Base-by-base conservation (phyloP, 1,284 basidiomycete genomes). In the Blastosporella zonata region DNA sequence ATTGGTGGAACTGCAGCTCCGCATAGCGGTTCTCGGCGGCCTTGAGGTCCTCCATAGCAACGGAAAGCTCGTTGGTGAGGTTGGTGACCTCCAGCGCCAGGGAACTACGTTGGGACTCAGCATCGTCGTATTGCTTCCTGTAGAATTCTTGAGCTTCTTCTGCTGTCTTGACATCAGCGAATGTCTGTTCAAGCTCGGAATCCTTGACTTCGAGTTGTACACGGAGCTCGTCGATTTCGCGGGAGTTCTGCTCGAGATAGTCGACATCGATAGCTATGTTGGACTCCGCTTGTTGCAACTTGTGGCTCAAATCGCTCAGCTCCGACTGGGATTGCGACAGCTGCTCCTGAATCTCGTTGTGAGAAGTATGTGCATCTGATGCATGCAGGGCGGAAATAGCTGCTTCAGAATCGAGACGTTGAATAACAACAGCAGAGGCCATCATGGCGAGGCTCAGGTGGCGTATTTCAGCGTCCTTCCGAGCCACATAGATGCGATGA, bases 71-170 rank as follows among this genome's bases (percentile, higher is more conserved):
- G 28, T 70, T 64, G 43, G 76, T 72, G n/a, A 87, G 67, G 52
- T 86, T 84, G 3, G 72, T 72, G 27, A 84, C 67, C 58, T 84
- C 81, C 4, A 85, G 71, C 17, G 67, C 67, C 20, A 87, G 72
- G 0, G 84, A 78, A 53, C 82, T 75, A 12, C 84, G 79, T 54
- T 84, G 76, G 0, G 81, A 78, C 57, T 84, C 82, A 23, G 77
- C 66, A 34, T 75, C 68, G 37, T 81, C 74, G 15, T 80, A 70
- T 66, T 17, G 72, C 62, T 41, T 71, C 65, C 17, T 72, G 64
- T n/a, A 78, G 49, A 48, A 18, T 57, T 59, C 27, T 65, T 67
- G 17, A 62, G 66, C 23, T 62, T 61, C 47, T 75, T 73, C 39
- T 66, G 65, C 66, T 20, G 54, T 58, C 23, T 68, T 67, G 17